Conservation (phyloP, 2,329 filamentous ascomycete species). For the Didymella exigua region DNA sequence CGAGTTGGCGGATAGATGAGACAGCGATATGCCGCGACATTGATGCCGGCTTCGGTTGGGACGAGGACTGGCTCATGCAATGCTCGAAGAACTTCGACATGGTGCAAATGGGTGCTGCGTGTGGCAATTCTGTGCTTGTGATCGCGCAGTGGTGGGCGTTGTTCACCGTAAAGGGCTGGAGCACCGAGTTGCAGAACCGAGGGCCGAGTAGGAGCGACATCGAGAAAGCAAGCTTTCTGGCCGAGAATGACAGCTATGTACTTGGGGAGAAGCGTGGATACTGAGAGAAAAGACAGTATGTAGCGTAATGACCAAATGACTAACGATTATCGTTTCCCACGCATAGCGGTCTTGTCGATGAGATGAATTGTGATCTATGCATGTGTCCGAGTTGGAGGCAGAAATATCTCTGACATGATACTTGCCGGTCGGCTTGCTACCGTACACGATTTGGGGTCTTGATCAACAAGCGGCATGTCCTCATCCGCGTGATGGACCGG, state of each 20-base stretch:
- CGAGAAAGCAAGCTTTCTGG: constrained; percentile 22
- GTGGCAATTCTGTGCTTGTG: constrained; percentile 33
- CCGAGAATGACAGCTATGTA: neutral
- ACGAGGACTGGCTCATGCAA: constrained; percentile 35
- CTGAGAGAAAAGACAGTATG: constrained; percentile 7
- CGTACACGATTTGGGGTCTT: neutral
- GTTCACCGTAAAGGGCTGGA: constrained; percentile 36
- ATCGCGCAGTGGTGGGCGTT: constrained; percentile 46
- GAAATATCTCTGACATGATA: neutral
- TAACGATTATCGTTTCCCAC: neutral
- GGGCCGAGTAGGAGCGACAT: constrained; percentile 14
- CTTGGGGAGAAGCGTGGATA: constrained; percentile 15
- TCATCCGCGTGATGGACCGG: constrained; percentile 24
- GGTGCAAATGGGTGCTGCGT: constrained; percentile 30
- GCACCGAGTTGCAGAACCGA: constrained; percentile 20
- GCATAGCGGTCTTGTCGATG: neutral
- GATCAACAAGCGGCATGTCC: neutral
- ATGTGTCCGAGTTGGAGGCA: neutral
- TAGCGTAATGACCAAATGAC: constrained; percentile 14
- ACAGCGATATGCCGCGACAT: constrained; percentile 35
- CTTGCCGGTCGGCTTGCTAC: neutral
- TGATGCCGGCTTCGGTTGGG: constrained; percentile 35
- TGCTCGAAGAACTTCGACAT: constrained; percentile 36
- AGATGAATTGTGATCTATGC: neutral
- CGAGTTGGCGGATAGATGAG: constrained; percentile 29